These are phyloP conservation scores for Hanseniaspora meyeri DNA, from an alignment of 805 yeast genomes.

Conservation along the genomic window DNA sequence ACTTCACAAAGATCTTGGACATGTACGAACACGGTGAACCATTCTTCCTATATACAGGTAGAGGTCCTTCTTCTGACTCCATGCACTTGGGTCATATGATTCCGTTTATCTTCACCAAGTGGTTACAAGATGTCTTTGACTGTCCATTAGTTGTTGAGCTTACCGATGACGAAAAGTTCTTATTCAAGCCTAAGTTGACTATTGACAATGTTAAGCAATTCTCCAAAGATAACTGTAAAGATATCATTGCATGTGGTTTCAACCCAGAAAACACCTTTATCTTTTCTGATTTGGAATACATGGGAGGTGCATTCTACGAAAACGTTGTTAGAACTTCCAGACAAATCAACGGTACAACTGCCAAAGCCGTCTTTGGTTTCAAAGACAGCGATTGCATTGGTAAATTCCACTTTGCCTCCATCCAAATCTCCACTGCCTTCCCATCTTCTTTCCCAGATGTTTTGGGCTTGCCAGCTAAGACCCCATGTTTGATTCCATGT, in stretches of 20 bases:
- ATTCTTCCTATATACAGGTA: conserved; percentile 88
- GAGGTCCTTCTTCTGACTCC: conserved; percentile 90
- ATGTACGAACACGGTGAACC: conserved; percentile 90
- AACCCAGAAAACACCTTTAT: conserved; percentile 90
- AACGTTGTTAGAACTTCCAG: conserved; percentile 85
- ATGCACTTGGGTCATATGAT: conserved; percentile 96
- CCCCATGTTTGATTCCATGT: conserved; percentile 95
- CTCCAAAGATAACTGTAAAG: conserved; percentile 76
- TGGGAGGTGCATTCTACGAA: conserved; percentile 90
- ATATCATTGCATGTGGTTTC: conserved; percentile 87
- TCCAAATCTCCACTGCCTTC: conserved; percentile 92
- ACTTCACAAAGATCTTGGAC: conserved; percentile 63
- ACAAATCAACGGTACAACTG: conserved; percentile 93
- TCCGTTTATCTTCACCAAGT: conserved; percentile 89
- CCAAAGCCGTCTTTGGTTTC: conserved; percentile 93
- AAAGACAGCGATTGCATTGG: conserved; percentile 92
- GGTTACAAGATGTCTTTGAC: conserved; percentile 97
- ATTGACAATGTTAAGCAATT: conserved; percentile 76
- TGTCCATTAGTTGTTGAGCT: conserved; percentile 87
- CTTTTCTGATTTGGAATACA: conserved; percentile 81
- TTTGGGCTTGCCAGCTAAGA: conserved; percentile 71
- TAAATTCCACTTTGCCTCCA: conserved; percentile 83
- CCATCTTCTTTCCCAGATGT: conserved; percentile 93
- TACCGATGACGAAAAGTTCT: conserved; percentile 93
- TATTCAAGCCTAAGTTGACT: conserved; percentile 81